These are phyloP conservation scores for Wallacemonas sp. DNA, from an alignment of 208 protist genomes.

Conservation along the genomic window DNA sequence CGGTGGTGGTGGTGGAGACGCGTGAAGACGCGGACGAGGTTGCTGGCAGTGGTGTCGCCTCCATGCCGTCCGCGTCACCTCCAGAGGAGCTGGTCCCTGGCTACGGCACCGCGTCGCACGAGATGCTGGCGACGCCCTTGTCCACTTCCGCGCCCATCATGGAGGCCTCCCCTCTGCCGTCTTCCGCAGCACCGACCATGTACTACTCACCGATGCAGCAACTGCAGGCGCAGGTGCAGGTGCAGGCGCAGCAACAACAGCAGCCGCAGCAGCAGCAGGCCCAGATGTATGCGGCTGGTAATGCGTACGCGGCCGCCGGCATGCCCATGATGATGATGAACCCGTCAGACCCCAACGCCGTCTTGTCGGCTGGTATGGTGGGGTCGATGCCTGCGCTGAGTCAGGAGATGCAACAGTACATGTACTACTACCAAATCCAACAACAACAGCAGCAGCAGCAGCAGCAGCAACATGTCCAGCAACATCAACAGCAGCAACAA, in stretches of 20 bases:
- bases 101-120: too few relatives aligned
- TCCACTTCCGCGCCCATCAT: too few relatives aligned
- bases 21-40: too few relatives aligned
- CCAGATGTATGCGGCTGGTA: not conserved
- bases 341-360: not conserved
- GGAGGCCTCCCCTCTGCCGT: not conserved
- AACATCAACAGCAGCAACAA: slow-evolving; percentile 31
- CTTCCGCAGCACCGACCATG: not conserved
- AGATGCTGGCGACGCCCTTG: too few relatives aligned
- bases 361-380: slow-evolving; percentile 7
- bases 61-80: too few relatives aligned
- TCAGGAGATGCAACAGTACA: slow-evolving; percentile 29
- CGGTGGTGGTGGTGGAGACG: too few relatives aligned
- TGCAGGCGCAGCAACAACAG: slow-evolving; percentile 21
- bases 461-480: slow-evolving; percentile 27
- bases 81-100: too few relatives aligned
- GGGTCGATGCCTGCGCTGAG: slow-evolving; percentile 7
- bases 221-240: slow-evolving; percentile 22
- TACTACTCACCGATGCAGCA: slow-evolving; percentile 21
- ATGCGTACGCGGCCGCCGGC: not conserved
- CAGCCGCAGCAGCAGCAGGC: not conserved
- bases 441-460: slow-evolving; percentile 31
- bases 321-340: slow-evolving; percentile 13
- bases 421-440: slow-evolving; percentile 28
- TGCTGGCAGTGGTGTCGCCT: too few relatives aligned